Base-by-base conservation (phyloP, 2,329 filamentous ascomycete species). In the Trichophyton mentagrophytes region DNA sequence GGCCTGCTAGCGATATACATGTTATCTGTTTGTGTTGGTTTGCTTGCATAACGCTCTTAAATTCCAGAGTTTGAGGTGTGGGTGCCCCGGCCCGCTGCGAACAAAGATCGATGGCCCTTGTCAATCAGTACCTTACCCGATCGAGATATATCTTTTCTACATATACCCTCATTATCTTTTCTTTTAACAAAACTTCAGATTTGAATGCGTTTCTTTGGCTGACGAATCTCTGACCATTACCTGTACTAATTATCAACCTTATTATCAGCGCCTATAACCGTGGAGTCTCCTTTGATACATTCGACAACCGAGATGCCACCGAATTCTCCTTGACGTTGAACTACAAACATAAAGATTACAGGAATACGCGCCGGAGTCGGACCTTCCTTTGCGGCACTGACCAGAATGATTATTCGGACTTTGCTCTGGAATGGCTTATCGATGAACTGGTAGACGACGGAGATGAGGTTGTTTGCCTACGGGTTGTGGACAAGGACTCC, bases 391-490 rank as follows among this genome's bases (percentile, higher is more conserved):
- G 91, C 65, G 91, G 91, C 20, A 88, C 91, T 17, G 91, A 96
- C 73, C 88, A 92, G 68, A 90, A 96, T 67, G 83, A 89, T 62
- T 96, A 96, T 73, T 95, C 90, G 5, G 89, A 95, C 64, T 93
- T 92, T 73, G 91, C 91, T 15, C 79, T 96, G 17, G 89, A 95
- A 73, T 96, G 90, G 90, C 80, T 96, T 58, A 83, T 96, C 44
- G 89, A 95, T 68, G 90, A 95, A 74, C 80, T 96, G 61, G 89
- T 96, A 46, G 90, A 96, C 68, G 91, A 96, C 69, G 90, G 91
- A 17, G 91, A 96, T 70, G 90, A 96, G 73, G 86, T 96, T 61
- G 88, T 96, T 7, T 96, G 91, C 73, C 82, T 96, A 57, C 82
- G 89, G 59, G 91, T 95, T 1, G 82, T 95, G 49, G 90, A 96